Conservation (phyloP, 768 basidiomycete species). For the Leucocoprinus leucothites region DNA sequence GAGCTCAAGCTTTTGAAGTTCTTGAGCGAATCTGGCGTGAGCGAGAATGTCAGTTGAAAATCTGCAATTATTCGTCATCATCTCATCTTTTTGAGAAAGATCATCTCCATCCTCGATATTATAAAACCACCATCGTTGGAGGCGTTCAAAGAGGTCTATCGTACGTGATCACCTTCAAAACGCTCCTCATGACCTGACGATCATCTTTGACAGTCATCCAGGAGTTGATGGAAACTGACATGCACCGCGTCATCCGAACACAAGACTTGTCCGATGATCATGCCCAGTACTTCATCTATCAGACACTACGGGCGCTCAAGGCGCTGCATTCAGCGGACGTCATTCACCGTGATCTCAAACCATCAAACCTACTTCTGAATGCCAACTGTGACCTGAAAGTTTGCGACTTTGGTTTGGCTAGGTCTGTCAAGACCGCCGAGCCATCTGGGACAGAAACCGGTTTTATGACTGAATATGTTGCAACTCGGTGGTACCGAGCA, state of each 20-base stretch:
- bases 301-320: slow-evolving; percentile 92
- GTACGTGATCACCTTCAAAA: slow-evolving; percentile 16
- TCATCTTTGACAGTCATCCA: slow-evolving; percentile 54
- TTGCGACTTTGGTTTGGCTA: slow-evolving; percentile 91
- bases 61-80: slow-evolving; percentile 2
- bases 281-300: slow-evolving; percentile 97
- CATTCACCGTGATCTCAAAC: slow-evolving; percentile 93
- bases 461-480: slow-evolving; percentile 98
- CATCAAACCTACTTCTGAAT: slow-evolving; percentile 92
- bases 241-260: slow-evolving; percentile 94
- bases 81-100: slow-evolving; percentile 30
- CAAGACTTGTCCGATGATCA: slow-evolving; percentile 95
- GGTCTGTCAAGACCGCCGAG: slow-evolving; percentile 85
- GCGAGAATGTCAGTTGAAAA: slow-evolving; percentile 66
- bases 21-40: slow-evolving; percentile 82
- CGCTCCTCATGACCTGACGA: neutral
- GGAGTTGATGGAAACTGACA: slow-evolving; percentile 90
- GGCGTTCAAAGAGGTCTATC: slow-evolving; percentile 79
- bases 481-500: slow-evolving; percentile 97
- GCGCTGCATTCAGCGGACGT: slow-evolving; percentile 95
- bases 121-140: slow-evolving; percentile 74
- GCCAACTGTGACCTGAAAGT: slow-evolving; percentile 97
- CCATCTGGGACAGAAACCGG: slow-evolving; percentile 80
- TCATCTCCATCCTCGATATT: slow-evolving; percentile 95
- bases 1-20: slow-evolving; percentile 84